These are phyloP conservation scores for Syzygium oleosum DNA, from an alignment of 345 rosid genomes.

Conservation along the genomic window DNA sequence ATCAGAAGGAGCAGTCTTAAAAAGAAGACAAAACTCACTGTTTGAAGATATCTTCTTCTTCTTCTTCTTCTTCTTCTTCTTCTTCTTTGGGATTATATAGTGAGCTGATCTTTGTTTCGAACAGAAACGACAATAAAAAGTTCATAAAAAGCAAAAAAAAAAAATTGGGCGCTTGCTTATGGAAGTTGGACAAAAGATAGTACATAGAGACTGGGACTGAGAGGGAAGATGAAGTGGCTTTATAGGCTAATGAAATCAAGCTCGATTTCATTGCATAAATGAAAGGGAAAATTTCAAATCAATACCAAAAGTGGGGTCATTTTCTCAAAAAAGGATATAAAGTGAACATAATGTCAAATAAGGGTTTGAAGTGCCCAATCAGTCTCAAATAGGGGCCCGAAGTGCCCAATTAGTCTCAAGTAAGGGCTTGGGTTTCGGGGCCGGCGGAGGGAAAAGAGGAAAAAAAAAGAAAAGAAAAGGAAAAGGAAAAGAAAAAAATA, in stretches of 20 bases:
- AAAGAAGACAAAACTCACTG: not conserved
- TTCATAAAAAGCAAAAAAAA: not conserved
- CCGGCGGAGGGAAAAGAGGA: too few species aligned
- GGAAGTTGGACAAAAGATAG: not conserved
- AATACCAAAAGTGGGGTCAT: too few species aligned
- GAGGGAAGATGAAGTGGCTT: not conserved
- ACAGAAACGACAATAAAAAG: not conserved
- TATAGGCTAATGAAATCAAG: not conserved
- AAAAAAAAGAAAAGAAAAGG: too few species aligned
- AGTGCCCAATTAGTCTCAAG: too few species aligned
- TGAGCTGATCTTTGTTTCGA: not conserved
- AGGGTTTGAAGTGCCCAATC: too few species aligned
- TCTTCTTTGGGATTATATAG: not conserved
- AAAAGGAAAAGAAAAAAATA: too few species aligned
- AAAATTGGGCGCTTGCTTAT: not conserved
- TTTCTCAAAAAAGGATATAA: too few species aligned
- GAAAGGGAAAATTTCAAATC: too few species aligned
- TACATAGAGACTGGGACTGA: not conserved
- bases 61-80: not conserved
- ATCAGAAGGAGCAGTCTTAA: not conserved
- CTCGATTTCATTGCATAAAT: conserved; percentile 9
- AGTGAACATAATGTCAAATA: too few species aligned
- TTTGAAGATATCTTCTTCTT: not conserved
- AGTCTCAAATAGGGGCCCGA: too few species aligned
- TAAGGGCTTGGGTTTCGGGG: too few species aligned